Evolutionary conservation across 768 basidiomycete species (phyloP).

Genomic region (Cyclocybe aegerita): DNA sequence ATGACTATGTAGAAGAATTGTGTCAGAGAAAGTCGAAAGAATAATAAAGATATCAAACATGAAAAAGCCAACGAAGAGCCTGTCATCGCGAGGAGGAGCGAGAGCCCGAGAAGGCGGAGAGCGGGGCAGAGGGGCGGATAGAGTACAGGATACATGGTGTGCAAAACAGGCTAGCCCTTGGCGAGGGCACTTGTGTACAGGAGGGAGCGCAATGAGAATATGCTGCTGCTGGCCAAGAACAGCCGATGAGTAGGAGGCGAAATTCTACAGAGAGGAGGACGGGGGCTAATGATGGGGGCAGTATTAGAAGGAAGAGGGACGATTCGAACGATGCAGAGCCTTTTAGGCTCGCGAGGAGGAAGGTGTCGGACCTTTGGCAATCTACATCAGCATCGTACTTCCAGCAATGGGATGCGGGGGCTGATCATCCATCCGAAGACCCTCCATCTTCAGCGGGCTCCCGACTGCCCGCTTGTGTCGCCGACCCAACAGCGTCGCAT

Average conservation of each 20-base stretch:
- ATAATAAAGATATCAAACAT: constrained; percentile 3
- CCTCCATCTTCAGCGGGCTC: constrained; percentile 23
- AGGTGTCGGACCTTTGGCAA: not conserved
- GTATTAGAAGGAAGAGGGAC: not conserved
- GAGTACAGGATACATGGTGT: no score
- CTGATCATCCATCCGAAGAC: constrained; percentile 17
- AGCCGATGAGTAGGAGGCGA: not conserved
- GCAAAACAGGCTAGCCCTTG: no score
- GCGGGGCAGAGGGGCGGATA: not conserved
- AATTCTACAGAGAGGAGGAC: not conserved
- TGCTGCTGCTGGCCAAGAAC: no score
- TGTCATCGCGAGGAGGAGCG: constrained; percentile 1
- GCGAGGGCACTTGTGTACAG: no score
- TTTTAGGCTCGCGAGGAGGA: no score
- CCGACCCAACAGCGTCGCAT: constrained; percentile 82
- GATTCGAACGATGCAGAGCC: not conserved
- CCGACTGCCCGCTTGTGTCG: constrained; percentile 38
- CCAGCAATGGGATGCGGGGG: constrained; percentile 8
- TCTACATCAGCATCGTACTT: constrained; percentile 14
- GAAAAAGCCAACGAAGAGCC: not conserved
- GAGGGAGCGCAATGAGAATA: not conserved
- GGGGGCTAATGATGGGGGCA: not conserved
- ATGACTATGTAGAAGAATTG: not conserved
- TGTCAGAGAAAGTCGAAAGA: not conserved
- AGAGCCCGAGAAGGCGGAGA: not conserved